These are phyloP conservation scores for Tephrocybe sp. DNA, from an alignment of 768 basidiomycete genomes.

Conservation along the genomic window DNA sequence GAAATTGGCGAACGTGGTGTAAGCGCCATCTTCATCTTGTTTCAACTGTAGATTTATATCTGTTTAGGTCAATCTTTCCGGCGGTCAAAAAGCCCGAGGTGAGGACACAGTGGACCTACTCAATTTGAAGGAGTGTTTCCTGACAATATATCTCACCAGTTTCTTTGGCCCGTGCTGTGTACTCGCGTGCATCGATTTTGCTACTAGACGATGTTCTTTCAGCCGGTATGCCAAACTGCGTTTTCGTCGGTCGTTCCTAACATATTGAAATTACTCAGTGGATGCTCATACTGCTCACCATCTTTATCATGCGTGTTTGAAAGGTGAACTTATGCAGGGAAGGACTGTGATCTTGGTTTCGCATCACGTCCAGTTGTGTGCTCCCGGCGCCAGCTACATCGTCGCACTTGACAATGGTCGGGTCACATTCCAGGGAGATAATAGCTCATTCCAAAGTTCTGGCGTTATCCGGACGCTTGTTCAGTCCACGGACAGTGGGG, in stretches of 20 bases:
- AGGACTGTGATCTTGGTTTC: slow-evolving; percentile 92
- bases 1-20: slow-evolving; percentile 89
- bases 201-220: slow-evolving; percentile 82
- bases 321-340: slow-evolving; percentile 76
- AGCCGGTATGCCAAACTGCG: slow-evolving; percentile 37
- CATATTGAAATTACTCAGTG: slow-evolving; percentile 41
- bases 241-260: not conserved
- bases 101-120: slow-evolving; percentile 12
- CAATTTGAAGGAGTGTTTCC: not conserved
- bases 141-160: slow-evolving; percentile 34
- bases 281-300: slow-evolving; percentile 94
- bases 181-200: slow-evolving; percentile 81
- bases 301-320: slow-evolving; percentile 80
- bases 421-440: slow-evolving; percentile 71
- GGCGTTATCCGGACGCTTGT: slow-evolving; percentile 65
- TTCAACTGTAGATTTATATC: not conserved
- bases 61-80: slow-evolving; percentile 48
- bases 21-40: slow-evolving; percentile 11
- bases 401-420: slow-evolving; percentile 83
- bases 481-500: slow-evolving; percentile 45
- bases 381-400: slow-evolving; percentile 76
- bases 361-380: slow-evolving; percentile 90
- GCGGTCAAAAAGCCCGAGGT: slow-evolving; percentile 72
- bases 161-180: slow-evolving; percentile 82
- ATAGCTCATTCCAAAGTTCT: slow-evolving; percentile 65